Conservation (phyloP, 371 early-diverging fungal species). For the Mucor lusitanicus region DNA sequence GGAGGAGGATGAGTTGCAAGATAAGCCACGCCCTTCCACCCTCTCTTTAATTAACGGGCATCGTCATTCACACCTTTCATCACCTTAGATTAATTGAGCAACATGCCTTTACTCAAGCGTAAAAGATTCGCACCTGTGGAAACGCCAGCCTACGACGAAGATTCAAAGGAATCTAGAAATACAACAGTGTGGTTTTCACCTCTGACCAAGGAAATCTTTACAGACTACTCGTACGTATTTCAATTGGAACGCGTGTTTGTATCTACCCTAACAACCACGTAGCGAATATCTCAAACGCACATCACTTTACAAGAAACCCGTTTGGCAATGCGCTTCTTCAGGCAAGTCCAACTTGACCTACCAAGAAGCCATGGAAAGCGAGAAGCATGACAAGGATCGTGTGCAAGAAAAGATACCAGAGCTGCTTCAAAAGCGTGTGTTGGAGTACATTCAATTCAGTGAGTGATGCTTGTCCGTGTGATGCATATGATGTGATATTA, state of each 20-base stretch:
- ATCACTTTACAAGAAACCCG: constrained; percentile 65
- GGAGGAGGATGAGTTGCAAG: constrained; percentile 5
- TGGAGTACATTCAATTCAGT: constrained; percentile 75
- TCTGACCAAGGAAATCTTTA: constrained; percentile 82
- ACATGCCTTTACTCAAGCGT: constrained; percentile 65
- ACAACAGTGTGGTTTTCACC: constrained; percentile 75
- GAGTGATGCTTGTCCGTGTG: constrained; percentile 10
- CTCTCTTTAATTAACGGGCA: background rate
- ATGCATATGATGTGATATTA: background rate
- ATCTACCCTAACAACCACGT: constrained; percentile 9
- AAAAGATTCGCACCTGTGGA: constrained; percentile 47
- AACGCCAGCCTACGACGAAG: constrained; percentile 43
- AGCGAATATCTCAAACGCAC: constrained; percentile 77
- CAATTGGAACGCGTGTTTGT: background rate
- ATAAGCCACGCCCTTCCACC: constrained; percentile 2
- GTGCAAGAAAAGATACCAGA: constrained; percentile 67
- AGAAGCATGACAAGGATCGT: constrained; percentile 60
- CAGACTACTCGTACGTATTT: constrained; percentile 73
- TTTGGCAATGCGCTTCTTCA: constrained; percentile 82
- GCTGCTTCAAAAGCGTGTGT: constrained; percentile 62
- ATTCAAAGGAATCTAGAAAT: constrained; percentile 48
- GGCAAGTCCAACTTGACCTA: constrained; percentile 78
- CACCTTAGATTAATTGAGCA: background rate
- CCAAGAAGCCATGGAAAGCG: constrained; percentile 77
- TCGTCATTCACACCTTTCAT: background rate